Base-by-base conservation (phyloP, 2,329 filamentous ascomycete species). In the Calcarisporium arbuscula region DNA sequence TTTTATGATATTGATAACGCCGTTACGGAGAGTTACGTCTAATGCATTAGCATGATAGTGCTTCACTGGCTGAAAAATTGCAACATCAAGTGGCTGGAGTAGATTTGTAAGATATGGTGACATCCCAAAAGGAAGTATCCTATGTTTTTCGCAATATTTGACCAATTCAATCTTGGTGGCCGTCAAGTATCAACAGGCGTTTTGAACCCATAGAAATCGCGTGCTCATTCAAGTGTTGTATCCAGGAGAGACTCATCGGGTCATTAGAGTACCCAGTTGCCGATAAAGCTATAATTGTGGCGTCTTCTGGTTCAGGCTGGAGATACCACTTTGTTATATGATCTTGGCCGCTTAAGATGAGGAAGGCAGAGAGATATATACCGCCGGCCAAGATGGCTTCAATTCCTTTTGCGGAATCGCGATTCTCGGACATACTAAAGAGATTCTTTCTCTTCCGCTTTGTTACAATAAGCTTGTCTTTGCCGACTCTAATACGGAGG, bases 121-220 rank as follows among this genome's bases (percentile, higher is more conserved):
- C 20, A 43, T 21, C 5, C 33, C 32, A 29, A 43, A 43, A 17
- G 29, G 32, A n/a, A 43, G 28, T 15, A 43, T 43, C 14, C 34
- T 20, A 18, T 43, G 23, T 8, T 25, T 15, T n/a, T 28, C 9
- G 19, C 21, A 25, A 28, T 28, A 38, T 14, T 30, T 14, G 14
- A 40, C 30, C 19, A 41, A 41, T 23, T 41, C 30, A 11, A 31
- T 28, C 14, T 27, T 37, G 5, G 18, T 29, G 20, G 19, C 38
- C 28, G 22, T 41, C 31, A 17, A 41, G 26, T 19, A 41, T 37
- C 23, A 37, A n/a, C 8, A 41, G 30, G n/a, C 28, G 31, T 10
- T 34, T 20, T n/a, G 10, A 8, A 14, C 27, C n/a, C 16, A 28
- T 30, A 6, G 27, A 8, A 9, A 12, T 21, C 5, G 34, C 25